These are phyloP conservation scores for Tremella yokohamensis DNA, from an alignment of 768 basidiomycete species.

Conservation along the genomic window DNA sequence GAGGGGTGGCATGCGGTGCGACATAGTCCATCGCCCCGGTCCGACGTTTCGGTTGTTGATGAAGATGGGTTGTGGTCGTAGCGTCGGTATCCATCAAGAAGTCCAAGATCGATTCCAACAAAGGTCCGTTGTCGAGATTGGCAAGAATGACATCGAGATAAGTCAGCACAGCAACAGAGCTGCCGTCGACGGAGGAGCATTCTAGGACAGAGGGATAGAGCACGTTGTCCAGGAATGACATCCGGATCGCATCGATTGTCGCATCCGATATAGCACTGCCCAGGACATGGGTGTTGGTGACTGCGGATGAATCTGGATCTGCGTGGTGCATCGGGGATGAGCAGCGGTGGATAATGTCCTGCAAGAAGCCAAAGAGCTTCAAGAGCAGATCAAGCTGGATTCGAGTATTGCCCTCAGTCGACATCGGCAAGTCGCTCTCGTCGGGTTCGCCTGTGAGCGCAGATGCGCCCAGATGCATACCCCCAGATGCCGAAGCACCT, in stretches of 20 bases:
- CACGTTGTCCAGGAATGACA: slow-evolving; percentile 86
- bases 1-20: slow-evolving; percentile 61
- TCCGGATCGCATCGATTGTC: slow-evolving; percentile 74
- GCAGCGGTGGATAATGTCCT: slow-evolving; percentile 72
- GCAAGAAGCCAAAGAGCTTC: slow-evolving; percentile 83
- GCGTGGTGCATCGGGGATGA: slow-evolving; percentile 12
- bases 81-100: slow-evolving; percentile 19
- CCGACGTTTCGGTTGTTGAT: not conserved
- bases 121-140: slow-evolving; percentile 36
- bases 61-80: not conserved
- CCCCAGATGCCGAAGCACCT: slow-evolving; percentile 69
- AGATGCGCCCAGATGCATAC: slow-evolving; percentile 52
- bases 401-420: slow-evolving; percentile 70
- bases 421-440: slow-evolving; percentile 63
- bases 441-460: slow-evolving; percentile 22
- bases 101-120: slow-evolving; percentile 22
- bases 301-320: slow-evolving; percentile 12
- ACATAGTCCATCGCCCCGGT: slow-evolving; percentile 88
- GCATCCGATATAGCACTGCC: slow-evolving; percentile 78
- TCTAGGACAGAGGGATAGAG: slow-evolving; percentile 89
- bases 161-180: slow-evolving; percentile 90
- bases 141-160: slow-evolving; percentile 70
- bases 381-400: slow-evolving; percentile 80
- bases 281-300: slow-evolving; percentile 57
- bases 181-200: slow-evolving; percentile 89